These are phyloP conservation scores for Cercospora sesami DNA, from an alignment of 2,329 filamentous ascomycete species.

Conservation along the genomic window DNA sequence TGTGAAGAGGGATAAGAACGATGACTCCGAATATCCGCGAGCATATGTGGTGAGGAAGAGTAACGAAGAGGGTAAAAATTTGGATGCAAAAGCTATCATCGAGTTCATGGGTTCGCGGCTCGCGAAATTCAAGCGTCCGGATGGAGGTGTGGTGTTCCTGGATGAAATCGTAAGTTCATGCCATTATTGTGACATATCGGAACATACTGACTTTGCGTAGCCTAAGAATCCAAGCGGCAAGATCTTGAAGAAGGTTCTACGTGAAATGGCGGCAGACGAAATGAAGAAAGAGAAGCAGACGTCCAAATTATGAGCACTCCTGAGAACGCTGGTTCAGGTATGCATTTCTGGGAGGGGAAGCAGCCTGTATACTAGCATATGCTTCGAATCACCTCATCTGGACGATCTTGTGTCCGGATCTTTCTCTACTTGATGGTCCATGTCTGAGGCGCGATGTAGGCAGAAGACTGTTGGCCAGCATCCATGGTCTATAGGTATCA, in stretches of 20 bases:
- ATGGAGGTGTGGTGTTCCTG: conserved; percentile 59
- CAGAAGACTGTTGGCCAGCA: background rate
- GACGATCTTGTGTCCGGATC: background rate
- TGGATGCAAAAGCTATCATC: conserved; percentile 53
- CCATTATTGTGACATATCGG: background rate
- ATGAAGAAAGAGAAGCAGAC: conserved; percentile 65
- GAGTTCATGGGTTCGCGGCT: conserved; percentile 62
- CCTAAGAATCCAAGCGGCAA: conserved; percentile 64
- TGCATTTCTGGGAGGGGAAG: background rate
- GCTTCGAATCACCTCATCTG: background rate
- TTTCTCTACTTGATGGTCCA: background rate
- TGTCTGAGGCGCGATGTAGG: background rate
- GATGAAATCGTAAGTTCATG: conserved; percentile 45
- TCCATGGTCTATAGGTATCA: background rate
- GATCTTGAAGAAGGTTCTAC: conserved; percentile 52
- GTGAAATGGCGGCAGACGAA: conserved; percentile 70
- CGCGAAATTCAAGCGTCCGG: conserved; percentile 62
- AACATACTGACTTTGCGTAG: conserved; percentile 3
- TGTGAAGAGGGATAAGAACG: conserved; percentile 59
- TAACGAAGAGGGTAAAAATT: conserved; percentile 51
- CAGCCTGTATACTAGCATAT: background rate
- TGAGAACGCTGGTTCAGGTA: background rate
- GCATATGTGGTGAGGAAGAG: conserved; percentile 61
- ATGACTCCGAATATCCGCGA: conserved; percentile 63
- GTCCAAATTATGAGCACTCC: conserved; percentile 49